Base-by-base conservation (phyloP, 768 basidiomycete species). In the Leccinum uliginosum region DNA sequence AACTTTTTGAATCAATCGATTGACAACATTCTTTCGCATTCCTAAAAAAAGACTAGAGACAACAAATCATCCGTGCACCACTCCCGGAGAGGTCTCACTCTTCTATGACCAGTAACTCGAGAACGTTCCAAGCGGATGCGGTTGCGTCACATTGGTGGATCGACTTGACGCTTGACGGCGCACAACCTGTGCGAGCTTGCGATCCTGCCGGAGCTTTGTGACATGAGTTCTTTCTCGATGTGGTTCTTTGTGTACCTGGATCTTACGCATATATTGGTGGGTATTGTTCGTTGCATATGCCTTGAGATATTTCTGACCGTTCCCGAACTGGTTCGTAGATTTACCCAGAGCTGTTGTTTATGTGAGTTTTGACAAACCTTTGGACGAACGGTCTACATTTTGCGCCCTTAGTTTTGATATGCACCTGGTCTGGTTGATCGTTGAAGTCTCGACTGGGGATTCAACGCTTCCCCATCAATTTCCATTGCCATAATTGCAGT, bases 201-300 rank as follows among this genome's bases (percentile, higher is more conserved):
- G 27, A 77, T 83, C 68, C 67, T 87, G 21, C 81, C 83, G 11
- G 82, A 86, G 34, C 71, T 86, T 9, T 85, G 84, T 66, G 85
- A 85, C 4, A 80, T 86, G 64, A 86, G 85, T 60, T 83, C 82
- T 63, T 87, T 87, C 78, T 85, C 83, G 19, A 86, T 87, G 85
- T 75, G 81, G 40, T 83, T 83, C 72, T 79, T 87, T 65, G 86
- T 87, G 30, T 86, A 84, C 69, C 65, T 87, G 23, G 85, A 86
- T 70, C 75, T 87, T 24, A 70, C n/a, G n/a, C n/a, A n/a, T n/a
- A n/a, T n/a, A n/a, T n/a, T n/a, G n/a, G 85, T 84, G 54, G 46
- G 70, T 60, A 29, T 14, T 4, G 6, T 24, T 40, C 15, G 38
- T 23, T 50, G 19, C 43, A 35, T 30, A 11, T 6, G 50, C 30